Evolutionary conservation across 441 rosid genomes (phyloP), one percentile per base, ranked within the genome.

Genomic region (Gossypium laxum): DNA sequence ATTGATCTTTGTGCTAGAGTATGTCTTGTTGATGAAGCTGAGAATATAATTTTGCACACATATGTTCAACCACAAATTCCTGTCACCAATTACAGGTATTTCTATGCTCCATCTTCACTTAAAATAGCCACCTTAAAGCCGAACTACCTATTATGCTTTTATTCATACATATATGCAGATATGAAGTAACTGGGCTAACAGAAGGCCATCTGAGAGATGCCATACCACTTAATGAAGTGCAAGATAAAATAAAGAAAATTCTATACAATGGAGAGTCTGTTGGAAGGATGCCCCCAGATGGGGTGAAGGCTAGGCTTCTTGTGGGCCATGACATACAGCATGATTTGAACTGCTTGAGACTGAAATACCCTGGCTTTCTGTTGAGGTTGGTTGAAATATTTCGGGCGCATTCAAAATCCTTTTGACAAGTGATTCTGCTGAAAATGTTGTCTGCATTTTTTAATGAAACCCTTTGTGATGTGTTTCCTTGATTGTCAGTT

Each of bases 21-120:
- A 64, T 89, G 90, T 72, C 79, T 91, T 34, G 78, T 91, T 77
- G 96, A 87, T 64, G 89, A 87, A 80, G 81, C 84, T 72, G 97
- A 88, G 74, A 86, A 87, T 74, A 66, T 84, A 12, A 74, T 88
- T 74, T 70, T 88, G 67, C 83, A 82, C 63, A 64, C 89, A 47
- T 83, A 80, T 77, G 85, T 91, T 76, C 81, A 76, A 72, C 97
- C 91, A 17, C 80, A 69, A 72, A 24, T 67, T 77, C 87, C 84
- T 56, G 84, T 91, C 69, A 85, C 86, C 7, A 38, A 83, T 76
- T 91, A 87, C 76, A 87, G 93, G 93, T 86, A 77, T 61, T 71
- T 55, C 45, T 52, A 14, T n/a, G 67, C 19, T 43, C 18, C 26
- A 10, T 17, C 0, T 43, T 32, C 34, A 28, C 72, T 61, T 67